These are phyloP conservation scores for Friedmanniomyces simplex DNA, from an alignment of 495 filamentous ascomycete species.

Conservation along the genomic window DNA sequence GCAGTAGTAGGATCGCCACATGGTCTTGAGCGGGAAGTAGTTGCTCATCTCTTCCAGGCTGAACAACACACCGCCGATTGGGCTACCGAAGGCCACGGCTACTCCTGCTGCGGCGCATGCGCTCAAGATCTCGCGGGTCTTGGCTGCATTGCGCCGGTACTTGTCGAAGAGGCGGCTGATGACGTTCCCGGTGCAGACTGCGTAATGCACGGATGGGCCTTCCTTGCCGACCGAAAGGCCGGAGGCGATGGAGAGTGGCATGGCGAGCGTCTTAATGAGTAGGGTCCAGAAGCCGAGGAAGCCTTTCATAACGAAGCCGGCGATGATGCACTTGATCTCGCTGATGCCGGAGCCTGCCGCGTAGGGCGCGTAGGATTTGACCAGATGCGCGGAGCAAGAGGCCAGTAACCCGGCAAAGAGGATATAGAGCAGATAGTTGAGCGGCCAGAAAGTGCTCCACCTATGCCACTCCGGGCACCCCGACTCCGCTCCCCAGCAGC, in stretches of 20 bases:
- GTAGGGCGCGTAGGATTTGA: conserved; percentile 91
- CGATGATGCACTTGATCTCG: conserved; percentile 99
- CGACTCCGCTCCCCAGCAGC: conserved; percentile 92
- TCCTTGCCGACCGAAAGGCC: conserved; percentile 95
- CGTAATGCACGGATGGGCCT: conserved; percentile 95
- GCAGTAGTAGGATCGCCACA: conserved; percentile 98
- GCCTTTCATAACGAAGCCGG: conserved; percentile 99
- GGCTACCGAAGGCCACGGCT: conserved; percentile 92
- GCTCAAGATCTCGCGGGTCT: conserved; percentile 89
- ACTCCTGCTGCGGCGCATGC: conserved; percentile 93
- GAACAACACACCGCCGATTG: conserved; percentile 93
- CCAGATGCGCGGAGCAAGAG: conserved; percentile 68
- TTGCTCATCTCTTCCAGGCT: conserved; percentile 98
- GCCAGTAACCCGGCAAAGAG: conserved; percentile 76
- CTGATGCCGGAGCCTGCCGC: conserved; percentile 96
- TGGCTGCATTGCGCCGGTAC: conserved; percentile 85
- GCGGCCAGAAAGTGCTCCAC: conserved; percentile 67
- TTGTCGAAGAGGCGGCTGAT: conserved; percentile 89
- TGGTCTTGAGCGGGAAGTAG: conserved; percentile 92
- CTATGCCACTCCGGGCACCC: conserved; percentile 82
- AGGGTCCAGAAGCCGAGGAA: conserved; percentile 90
- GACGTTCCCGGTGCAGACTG: conserved; percentile 95
- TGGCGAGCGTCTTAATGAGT: conserved; percentile 82
- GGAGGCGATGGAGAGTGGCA: conserved; percentile 89
- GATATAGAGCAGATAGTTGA: conserved; percentile 87